Conservation (phyloP, 1,284 basidiomycete species). For the Cryptococcus sp. region DNA sequence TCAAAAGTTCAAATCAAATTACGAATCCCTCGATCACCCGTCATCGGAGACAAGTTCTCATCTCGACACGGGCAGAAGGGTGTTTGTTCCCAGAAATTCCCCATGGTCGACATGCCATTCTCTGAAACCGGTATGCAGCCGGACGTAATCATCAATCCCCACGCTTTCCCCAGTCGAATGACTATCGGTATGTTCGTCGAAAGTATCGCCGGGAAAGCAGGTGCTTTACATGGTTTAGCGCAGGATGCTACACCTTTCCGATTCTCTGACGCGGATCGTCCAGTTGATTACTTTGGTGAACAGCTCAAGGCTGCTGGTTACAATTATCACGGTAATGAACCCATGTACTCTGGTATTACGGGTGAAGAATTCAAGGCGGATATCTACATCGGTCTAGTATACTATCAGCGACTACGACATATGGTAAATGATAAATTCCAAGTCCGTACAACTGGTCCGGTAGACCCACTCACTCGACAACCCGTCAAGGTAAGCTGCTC, state of each 20-base stretch:
- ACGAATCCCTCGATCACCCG: slow-evolving; percentile 88
- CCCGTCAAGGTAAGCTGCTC: slow-evolving; percentile 76
- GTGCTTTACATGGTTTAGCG: slow-evolving; percentile 94
- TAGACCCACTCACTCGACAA: slow-evolving; percentile 91
- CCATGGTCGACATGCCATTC: slow-evolving; percentile 97
- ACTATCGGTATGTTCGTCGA: slow-evolving; percentile 99
- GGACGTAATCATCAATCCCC: slow-evolving; percentile 99
- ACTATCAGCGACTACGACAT: slow-evolving; percentile 97
- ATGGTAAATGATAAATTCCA: slow-evolving; percentile 99
- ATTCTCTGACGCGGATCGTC: slow-evolving; percentile 93
- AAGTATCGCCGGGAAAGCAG: slow-evolving; percentile 97
- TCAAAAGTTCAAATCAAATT: slow-evolving; percentile 94
- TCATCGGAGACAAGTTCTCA: slow-evolving; percentile 99
- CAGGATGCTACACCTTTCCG: slow-evolving; percentile 98
- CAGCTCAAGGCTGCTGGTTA: slow-evolving; percentile 92
- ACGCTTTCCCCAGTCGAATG: slow-evolving; percentile 99
- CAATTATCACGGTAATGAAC: slow-evolving; percentile 99
- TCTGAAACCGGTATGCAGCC: slow-evolving; percentile 98
- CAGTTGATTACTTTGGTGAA: slow-evolving; percentile 94
- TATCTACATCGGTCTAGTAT: slow-evolving; percentile 97
- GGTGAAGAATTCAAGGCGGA: slow-evolving; percentile 97
- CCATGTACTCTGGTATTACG: slow-evolving; percentile 99
- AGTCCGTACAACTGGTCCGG: slow-evolving; percentile 94
- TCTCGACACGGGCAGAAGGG: slow-evolving; percentile 99
- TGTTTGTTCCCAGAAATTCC: slow-evolving; percentile 99